A percentile compares a stretch with the other conserved stretches of the same genome.
phyloP scores from a whole-genome alignment of 306 rosid species.

The Arachis stenosperma region DNA sequence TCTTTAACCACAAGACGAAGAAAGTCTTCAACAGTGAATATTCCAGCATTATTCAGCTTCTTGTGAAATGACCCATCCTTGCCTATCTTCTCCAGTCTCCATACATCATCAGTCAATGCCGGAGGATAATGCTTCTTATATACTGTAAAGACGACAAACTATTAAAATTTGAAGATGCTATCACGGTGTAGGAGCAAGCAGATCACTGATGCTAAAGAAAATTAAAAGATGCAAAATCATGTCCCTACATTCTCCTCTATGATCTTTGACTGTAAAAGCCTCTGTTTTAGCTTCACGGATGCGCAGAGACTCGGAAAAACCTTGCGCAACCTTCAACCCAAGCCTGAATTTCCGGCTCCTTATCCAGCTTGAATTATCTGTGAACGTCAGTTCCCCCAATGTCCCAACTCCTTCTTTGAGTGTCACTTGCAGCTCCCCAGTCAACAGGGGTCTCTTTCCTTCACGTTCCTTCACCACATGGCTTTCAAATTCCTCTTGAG shows the following conservation, averaged over 20 bases:
- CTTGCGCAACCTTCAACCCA: constrained; percentile 82
- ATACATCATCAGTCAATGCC: constrained; percentile 79
- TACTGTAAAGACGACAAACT: constrained; percentile 59
- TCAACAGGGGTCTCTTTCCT: constrained; percentile 94
- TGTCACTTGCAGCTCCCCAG: constrained; percentile 87
- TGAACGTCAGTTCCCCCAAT: constrained; percentile 85
- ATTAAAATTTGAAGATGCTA: constrained; percentile 23
- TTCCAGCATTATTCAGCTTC: constrained; percentile 62
- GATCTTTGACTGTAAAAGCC: constrained; percentile 98
- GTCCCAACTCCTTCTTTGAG: constrained; percentile 99
- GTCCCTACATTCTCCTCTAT: constrained; percentile 95
- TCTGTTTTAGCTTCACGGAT: constrained; percentile 98
- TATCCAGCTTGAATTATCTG: constrained; percentile 99
- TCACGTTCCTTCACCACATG: constrained; percentile 98
- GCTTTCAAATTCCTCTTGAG: constrained; percentile 88
- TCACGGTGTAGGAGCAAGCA: background rate
- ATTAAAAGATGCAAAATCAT: constrained; percentile 34
- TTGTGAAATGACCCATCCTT: constrained; percentile 99
- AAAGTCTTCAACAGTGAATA: constrained; percentile 74
- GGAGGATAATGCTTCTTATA: constrained; percentile 99
- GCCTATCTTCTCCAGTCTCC: constrained; percentile 99
- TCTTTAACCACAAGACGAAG: constrained; percentile 90
- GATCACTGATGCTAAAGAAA: constrained; percentile 27
- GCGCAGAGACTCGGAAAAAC: constrained; percentile 76
- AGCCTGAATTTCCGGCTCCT: constrained; percentile 98